These are phyloP conservation scores for Fusarium siculi DNA, from an alignment of 2,329 filamentous ascomycete species.

Conservation along the genomic window DNA sequence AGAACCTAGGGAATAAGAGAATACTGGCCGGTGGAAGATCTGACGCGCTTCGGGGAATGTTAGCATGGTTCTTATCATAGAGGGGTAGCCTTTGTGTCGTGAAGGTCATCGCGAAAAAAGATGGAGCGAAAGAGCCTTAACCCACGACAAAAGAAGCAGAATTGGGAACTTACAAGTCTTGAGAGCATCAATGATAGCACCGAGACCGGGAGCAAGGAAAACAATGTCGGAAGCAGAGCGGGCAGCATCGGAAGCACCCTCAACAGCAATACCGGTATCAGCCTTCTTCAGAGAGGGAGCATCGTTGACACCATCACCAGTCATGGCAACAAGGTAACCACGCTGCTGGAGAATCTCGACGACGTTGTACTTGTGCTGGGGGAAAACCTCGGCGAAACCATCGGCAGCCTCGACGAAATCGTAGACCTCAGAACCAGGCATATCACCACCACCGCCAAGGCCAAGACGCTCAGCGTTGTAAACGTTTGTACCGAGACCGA, in stretches of 20 bases:
- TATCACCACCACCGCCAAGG: slow-evolving; percentile 88
- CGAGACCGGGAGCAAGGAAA: slow-evolving; percentile 90
- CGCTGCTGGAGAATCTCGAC: slow-evolving; percentile 94
- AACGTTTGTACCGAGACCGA: slow-evolving; percentile 91
- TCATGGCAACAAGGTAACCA: slow-evolving; percentile 95
- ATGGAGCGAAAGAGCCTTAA: background rate
- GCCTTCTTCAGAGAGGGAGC: slow-evolving; percentile 93
- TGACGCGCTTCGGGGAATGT: no score
- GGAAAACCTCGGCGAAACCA: slow-evolving; percentile 94
- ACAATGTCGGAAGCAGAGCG: slow-evolving; percentile 93
- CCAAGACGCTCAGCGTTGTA: slow-evolving; percentile 94
- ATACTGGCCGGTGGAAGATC: slow-evolving; percentile 68
- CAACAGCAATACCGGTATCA: slow-evolving; percentile 95
- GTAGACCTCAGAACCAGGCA: slow-evolving; percentile 93
- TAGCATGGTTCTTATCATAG: slow-evolving; percentile 56
- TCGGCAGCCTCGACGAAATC: slow-evolving; percentile 96
- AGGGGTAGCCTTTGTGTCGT: background rate
- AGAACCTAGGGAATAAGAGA: no score
- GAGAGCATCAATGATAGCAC: slow-evolving; percentile 90
- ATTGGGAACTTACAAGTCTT: slow-evolving; percentile 77
- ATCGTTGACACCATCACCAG: slow-evolving; percentile 95
- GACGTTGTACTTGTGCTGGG: slow-evolving; percentile 81
- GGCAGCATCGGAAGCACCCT: slow-evolving; percentile 90
- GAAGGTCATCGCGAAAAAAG: background rate
- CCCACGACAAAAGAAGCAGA: background rate